Evolutionary conservation across 495 filamentous ascomycete genomes (phyloP).

Genomic region (Penicillium antarcticum): DNA sequence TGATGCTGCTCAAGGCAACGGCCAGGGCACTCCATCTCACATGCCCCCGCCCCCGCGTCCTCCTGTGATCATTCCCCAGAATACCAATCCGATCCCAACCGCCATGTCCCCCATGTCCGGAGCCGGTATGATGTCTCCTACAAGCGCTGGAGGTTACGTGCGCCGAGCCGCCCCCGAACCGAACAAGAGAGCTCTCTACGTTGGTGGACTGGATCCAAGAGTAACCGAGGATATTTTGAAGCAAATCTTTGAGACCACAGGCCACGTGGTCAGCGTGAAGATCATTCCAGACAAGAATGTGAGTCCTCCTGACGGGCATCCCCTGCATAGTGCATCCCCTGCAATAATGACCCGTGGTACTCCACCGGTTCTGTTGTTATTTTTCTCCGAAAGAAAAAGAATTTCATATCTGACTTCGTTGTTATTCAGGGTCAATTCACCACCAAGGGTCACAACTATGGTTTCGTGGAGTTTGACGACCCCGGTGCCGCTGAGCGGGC

Average conservation of each 20-base stretch:
- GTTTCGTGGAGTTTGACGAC: conserved; percentile 98
- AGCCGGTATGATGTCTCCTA: conserved; percentile 73
- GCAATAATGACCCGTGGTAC: too few species aligned
- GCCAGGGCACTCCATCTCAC: conserved; percentile 62
- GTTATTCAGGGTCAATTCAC: conserved; percentile 49
- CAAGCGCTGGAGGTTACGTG: conserved; percentile 73
- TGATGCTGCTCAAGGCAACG: conserved; percentile 61
- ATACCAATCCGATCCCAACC: conserved; percentile 92
- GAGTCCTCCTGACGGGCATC: conserved; percentile 36
- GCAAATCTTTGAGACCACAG: conserved; percentile 98
- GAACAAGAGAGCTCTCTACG: conserved; percentile 97
- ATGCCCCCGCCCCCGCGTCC: conserved; percentile 93
- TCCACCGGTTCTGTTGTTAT: too few species aligned
- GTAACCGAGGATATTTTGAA: conserved; percentile 96
- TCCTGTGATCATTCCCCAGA: conserved; percentile 88
- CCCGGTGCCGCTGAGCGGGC: conserved; percentile 93
- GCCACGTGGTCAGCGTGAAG: conserved; percentile 97
- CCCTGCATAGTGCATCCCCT: conserved; percentile 4
- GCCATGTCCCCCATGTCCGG: conserved; percentile 83
- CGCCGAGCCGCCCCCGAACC: conserved; percentile 95
- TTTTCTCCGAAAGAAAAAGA: too few species aligned
- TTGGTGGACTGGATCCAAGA: conserved; percentile 89
- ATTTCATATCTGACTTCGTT: background rate
- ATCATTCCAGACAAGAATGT: conserved; percentile 99
- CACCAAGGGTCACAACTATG: conserved; percentile 98